phyloP scores from a whole-genome alignment of 441 rosid genomes.

The Euphorbia celastroides region DNA sequence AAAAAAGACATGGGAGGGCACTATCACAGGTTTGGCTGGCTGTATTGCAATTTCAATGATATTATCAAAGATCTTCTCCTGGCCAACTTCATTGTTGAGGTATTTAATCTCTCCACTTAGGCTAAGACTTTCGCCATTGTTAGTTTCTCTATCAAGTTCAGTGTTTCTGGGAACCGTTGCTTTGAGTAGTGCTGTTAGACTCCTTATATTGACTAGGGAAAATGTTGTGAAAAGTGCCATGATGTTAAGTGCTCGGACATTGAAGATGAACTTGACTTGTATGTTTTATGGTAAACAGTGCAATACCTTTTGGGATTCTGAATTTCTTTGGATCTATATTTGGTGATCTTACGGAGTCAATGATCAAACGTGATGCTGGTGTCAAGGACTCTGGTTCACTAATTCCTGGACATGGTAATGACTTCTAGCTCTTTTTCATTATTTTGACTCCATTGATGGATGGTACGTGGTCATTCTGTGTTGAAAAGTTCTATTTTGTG shows the following conservation, averaged over 20 bases:
- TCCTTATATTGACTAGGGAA: not conserved
- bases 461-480: not conserved
- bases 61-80: constrained; percentile 53
- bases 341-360: constrained; percentile 93
- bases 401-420: constrained; percentile 92
- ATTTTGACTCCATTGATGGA: not conserved
- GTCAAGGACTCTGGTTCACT: constrained; percentile 96
- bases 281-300: constrained; percentile 41
- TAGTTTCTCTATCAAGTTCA: not conserved
- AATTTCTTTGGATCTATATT: constrained; percentile 88
- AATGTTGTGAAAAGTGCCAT: not conserved
- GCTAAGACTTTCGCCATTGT: not conserved
- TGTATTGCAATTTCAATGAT: constrained; percentile 60
- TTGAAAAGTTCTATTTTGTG: too few relatives aligned
- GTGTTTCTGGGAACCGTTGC: not conserved
- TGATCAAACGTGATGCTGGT: constrained; percentile 98
- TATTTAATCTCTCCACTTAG: constrained; percentile 18
- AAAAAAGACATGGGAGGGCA: constrained; percentile 97
- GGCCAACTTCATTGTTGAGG: constrained; percentile 85
- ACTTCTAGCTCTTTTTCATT: constrained; percentile 8
- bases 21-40: constrained; percentile 75
- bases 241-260: not conserved
- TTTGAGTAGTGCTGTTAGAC: not conserved
- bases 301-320: constrained; percentile 75
- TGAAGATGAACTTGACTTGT: constrained; percentile 17